phyloP scores from a whole-genome alignment of 345 rosid genomes.

The Salix udensis region DNA sequence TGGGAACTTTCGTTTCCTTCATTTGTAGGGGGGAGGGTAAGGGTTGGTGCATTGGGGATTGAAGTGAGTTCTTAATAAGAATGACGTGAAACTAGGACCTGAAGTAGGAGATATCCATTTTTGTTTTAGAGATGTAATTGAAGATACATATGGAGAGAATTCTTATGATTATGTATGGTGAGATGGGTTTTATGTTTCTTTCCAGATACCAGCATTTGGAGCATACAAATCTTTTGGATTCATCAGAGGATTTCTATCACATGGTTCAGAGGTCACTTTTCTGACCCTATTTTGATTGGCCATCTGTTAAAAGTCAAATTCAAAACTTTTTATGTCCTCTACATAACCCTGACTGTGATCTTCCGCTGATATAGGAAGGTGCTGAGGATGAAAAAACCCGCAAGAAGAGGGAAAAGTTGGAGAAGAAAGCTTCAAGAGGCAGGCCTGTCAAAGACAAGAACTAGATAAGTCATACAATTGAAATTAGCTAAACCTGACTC shows the following conservation, averaged over 20 bases:
- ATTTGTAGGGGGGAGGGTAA: not conserved
- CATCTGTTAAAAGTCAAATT: not conserved
- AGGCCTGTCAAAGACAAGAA: constrained; percentile 66
- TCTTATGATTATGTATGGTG: not conserved
- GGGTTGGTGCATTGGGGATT: not conserved
- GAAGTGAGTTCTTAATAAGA: not conserved
- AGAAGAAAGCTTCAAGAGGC: constrained; percentile 67
- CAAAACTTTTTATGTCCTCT: not conserved
- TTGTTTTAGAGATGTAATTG: not conserved
- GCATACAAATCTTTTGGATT: constrained; percentile 60
- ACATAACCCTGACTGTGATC: not conserved
- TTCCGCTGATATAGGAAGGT: constrained; percentile 45
- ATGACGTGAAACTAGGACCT: not conserved
- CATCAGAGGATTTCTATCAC: constrained; percentile 53
- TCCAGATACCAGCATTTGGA: constrained; percentile 76
- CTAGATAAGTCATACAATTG: constrained; percentile 27
- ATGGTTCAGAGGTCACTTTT: constrained; percentile 61
- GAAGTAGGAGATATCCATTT: not conserved
- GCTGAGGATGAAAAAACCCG: constrained; percentile 80
- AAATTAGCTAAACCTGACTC: not conserved
- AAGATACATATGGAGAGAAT: not conserved
- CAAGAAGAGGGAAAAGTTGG: constrained; percentile 88
- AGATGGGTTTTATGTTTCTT: not conserved
- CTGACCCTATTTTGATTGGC: not conserved
- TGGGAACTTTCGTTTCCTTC: not conserved